A percentile compares a stretch with the other conserved stretches of the same genome.
These are phyloP conservation scores for Vigna hirtella DNA, from an alignment of 306 rosid species.

Conservation along the genomic window DNA sequence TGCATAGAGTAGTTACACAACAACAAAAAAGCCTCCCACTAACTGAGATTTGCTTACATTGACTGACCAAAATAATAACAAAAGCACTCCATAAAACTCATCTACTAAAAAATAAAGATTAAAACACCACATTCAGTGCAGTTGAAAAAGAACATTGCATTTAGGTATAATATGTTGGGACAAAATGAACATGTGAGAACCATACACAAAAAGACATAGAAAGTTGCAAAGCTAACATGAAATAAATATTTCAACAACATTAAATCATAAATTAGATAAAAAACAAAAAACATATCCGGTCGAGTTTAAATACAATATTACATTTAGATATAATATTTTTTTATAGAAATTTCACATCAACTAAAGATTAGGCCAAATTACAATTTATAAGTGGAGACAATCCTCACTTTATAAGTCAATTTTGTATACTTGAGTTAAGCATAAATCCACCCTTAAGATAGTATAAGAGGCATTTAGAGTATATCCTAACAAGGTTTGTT, in stretches of 20 bases:
- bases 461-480: too few species aligned
- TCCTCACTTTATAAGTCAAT: too few species aligned
- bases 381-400: too few species aligned
- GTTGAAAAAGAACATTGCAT: neutral
- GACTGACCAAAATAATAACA: neutral
- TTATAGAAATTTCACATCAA: too few species aligned
- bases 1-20: neutral
- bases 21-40: neutral
- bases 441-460: too few species aligned
- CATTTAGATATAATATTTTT: neutral
- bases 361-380: too few species aligned
- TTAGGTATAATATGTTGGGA: conserved; percentile 1
- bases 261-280: conserved; percentile 29
- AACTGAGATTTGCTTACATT: neutral
- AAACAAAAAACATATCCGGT: neutral
- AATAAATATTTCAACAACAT: neutral
- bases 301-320: neutral
- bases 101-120: conserved; percentile 21
- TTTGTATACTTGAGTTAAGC: too few species aligned
- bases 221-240: neutral
- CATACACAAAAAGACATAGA: neutral
- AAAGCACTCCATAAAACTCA: neutral
- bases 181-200: neutral
- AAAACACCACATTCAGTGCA: conserved; percentile 13
- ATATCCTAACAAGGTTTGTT: too few species aligned